phyloP scores from a whole-genome alignment of 345 rosid genomes.

The Eucalyptus pauciflora region DNA sequence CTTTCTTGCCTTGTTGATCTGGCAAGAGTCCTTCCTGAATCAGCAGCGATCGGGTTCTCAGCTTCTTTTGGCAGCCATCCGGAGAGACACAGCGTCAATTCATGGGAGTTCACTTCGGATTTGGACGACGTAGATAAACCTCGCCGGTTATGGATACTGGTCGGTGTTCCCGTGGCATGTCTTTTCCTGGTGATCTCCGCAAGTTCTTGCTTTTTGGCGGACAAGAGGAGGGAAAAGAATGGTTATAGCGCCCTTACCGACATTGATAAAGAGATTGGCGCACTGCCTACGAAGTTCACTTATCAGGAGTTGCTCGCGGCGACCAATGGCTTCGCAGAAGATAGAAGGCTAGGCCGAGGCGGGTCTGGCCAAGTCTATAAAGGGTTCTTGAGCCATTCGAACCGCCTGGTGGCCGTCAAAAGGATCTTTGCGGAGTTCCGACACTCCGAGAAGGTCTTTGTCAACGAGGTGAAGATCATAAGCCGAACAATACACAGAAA shows the following conservation, averaged over 20 bases:
- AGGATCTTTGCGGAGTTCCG: background rate
- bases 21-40: background rate
- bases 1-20: background rate
- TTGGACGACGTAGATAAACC: background rate
- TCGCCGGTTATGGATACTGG: background rate
- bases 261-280: background rate
- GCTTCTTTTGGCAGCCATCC: rapidly evolving
- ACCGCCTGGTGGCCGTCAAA: background rate
- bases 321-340: background rate
- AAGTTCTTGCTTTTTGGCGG: background rate
- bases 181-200: background rate
- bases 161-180: background rate
- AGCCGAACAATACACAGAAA: background rate
- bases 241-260: background rate
- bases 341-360: background rate
- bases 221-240: background rate
- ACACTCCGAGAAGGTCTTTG: background rate
- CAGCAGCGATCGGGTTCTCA: background rate
- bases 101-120: background rate
- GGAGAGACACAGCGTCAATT: background rate
- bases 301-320: background rate
- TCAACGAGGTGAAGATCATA: background rate
- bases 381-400: background rate
- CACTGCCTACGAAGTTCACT: background rate
- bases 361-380: background rate